Base-by-base conservation (phyloP, 2,329 filamentous ascomycete genomes). In the Colletotrichum chrysophilum region DNA sequence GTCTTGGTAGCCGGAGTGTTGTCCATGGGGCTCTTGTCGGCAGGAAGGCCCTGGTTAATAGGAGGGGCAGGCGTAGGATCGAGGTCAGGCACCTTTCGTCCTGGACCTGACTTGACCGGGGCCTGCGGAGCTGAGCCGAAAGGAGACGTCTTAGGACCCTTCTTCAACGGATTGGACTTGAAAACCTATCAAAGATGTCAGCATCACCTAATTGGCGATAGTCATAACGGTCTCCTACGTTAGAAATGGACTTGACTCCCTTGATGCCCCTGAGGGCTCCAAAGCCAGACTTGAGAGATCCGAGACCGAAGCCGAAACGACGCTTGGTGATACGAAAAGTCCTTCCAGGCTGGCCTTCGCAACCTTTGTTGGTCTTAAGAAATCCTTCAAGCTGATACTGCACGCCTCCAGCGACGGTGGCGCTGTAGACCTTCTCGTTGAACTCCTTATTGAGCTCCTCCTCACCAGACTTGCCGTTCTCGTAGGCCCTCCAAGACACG, bases 291-390 rank as follows among this genome's bases (percentile, higher is more conserved):
- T 52, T 52, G 43, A 52, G 5, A 7, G 43, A 52, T 52, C 43
- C 43, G 43, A 52, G 43, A 21, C 43, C 43, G 0, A 52, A 48
- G 5, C 38, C 38, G 5, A 48, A 52, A 21, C 43, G 10, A 4
- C 43, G 43, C 3, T 48, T 48, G 43, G 24, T 3, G 24, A 24
- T 24, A 24, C 24, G 24, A 24, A 24, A 24, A 24, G 24, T 24
- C 24, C 24, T 24, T 24, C 24, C 24, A 24, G 26, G 26, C 26
- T 28, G 26, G 5, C 5, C 26, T 28, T 28, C 26, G 9, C 64
- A 66, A 0, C 10, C 12, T 1, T 10, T 3, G 32, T 10, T 1
- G 2, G 1, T 30, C 13, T 24, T 26, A 0, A 36, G 12, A 0
- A 66, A 18, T 0, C 14, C 64, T 18, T 38, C 26, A 30, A 66